These are phyloP conservation scores for Nyctanthes arbortristis DNA, from an alignment of 257 asterid genomes.

Conservation along the genomic window DNA sequence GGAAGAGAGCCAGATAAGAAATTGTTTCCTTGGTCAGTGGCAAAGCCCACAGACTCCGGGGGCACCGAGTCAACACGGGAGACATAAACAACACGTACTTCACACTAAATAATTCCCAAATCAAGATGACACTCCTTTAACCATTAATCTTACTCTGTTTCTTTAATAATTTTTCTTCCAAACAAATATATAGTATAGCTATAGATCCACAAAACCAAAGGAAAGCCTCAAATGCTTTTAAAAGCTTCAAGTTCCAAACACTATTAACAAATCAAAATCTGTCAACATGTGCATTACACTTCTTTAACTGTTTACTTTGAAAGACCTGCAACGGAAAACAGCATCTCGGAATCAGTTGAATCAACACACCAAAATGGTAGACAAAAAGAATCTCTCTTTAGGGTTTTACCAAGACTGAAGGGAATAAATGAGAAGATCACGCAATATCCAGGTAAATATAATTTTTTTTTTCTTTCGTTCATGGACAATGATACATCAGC, in stretches of 20 bases:
- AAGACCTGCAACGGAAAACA: slow-evolving; percentile 72
- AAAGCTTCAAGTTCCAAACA: slow-evolving; percentile 52
- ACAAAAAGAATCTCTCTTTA: slow-evolving; percentile 71
- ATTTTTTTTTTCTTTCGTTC: slow-evolving; percentile 17
- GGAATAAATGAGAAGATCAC: slow-evolving; percentile 23
- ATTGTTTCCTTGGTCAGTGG: slow-evolving; percentile 89
- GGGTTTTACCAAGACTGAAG: slow-evolving; percentile 35
- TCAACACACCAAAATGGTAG: slow-evolving; percentile 63
- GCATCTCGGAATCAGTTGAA: slow-evolving; percentile 68
- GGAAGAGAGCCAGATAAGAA: slow-evolving; percentile 57
- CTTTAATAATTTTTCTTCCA: slow-evolving; percentile 18
- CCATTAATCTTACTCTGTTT: slow-evolving; percentile 29
- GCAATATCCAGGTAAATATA: slow-evolving; percentile 10
- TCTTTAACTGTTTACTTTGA: slow-evolving; percentile 26
- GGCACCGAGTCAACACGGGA: slow-evolving; percentile 71
- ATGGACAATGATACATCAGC: slow-evolving; percentile 25
- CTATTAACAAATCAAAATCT: slow-evolving; percentile 34
- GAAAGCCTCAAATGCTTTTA: slow-evolving; percentile 31
- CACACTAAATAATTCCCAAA: slow-evolving; percentile 72
- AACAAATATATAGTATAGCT: slow-evolving; percentile 17
- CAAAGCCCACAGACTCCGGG: slow-evolving; percentile 93
- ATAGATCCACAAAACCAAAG: slow-evolving; percentile 28
- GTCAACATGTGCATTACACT: slow-evolving; percentile 42
- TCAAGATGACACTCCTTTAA: slow-evolving; percentile 45
- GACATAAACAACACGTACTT: slow-evolving; percentile 61